Conservation (phyloP, 768 basidiomycete genomes). For the Termitomyces sp. region DNA sequence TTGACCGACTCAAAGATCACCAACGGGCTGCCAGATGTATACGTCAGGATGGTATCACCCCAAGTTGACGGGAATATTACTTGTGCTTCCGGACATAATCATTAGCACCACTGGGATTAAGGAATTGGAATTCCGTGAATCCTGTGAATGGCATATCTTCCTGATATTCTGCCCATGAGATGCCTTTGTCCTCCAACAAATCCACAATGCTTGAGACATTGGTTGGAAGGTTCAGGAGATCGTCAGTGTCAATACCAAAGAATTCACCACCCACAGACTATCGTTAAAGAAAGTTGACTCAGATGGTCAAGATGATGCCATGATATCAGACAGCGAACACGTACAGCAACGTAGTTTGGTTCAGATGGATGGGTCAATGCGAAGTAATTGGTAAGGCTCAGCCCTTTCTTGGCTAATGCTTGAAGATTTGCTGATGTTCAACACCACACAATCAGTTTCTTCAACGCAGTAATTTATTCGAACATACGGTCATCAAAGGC, state of each 20-base stretch:
- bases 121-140: slow-evolving; percentile 35
- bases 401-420: slow-evolving; percentile 44
- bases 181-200: slow-evolving; percentile 49
- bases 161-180: slow-evolving; percentile 62
- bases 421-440: slow-evolving; percentile 21
- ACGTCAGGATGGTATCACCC: neutral
- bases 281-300: neutral
- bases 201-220: slow-evolving; percentile 60
- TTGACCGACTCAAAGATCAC: slow-evolving; percentile 50
- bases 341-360: slow-evolving; percentile 52
- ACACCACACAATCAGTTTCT: neutral
- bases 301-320: neutral
- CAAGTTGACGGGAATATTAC: slow-evolving; percentile 8
- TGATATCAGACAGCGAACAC: slow-evolving; percentile 17
- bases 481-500: slow-evolving; percentile 22
- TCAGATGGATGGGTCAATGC: slow-evolving; percentile 56
- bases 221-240: slow-evolving; percentile 29
- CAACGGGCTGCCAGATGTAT: slow-evolving; percentile 27
- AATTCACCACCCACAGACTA: slow-evolving; percentile 13
- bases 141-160: slow-evolving; percentile 54
- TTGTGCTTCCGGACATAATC: slow-evolving; percentile 30
- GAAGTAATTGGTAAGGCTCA: slow-evolving; percentile 44
- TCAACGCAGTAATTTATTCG: neutral
- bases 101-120: slow-evolving; percentile 18
- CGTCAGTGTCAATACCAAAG: slow-evolving; percentile 41